A percentile compares a stretch with the other conserved stretches of the same genome.
These are phyloP conservation scores for Podaxis sp. DNA, from an alignment of 768 basidiomycete species.

Conservation along the genomic window DNA sequence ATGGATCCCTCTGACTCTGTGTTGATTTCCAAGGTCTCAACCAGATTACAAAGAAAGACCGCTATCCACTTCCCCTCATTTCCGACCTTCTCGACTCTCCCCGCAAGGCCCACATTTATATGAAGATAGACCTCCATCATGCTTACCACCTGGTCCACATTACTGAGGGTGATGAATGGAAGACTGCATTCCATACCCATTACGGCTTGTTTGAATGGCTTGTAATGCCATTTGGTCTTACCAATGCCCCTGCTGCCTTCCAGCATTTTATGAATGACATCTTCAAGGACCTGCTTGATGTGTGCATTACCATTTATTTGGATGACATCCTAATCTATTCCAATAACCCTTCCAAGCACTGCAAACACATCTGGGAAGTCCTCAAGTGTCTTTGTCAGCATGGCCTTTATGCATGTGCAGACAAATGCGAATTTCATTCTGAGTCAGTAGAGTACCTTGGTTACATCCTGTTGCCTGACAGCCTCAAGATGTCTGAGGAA, in stretches of 20 bases:
- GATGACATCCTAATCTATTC: constrained; percentile 10
- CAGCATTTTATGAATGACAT: constrained; percentile 38
- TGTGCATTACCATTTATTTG: constrained; percentile 34
- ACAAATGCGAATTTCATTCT: too few relatives aligned
- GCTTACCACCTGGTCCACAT: constrained; percentile 35
- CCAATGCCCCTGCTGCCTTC: constrained; percentile 36
- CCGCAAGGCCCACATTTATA: constrained; percentile 23
- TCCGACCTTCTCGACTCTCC: background rate
- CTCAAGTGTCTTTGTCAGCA: too few relatives aligned
- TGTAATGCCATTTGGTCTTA: background rate
- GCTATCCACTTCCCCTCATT: background rate
- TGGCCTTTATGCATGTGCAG: too few relatives aligned
- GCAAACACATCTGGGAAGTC: too few relatives aligned
- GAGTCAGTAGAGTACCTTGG: too few relatives aligned
- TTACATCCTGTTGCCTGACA: too few relatives aligned
- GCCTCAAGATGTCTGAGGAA: too few relatives aligned
- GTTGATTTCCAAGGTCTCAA: constrained; percentile 10
- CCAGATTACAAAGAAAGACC: constrained; percentile 12
- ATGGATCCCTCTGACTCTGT: background rate
- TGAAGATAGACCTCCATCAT: constrained; percentile 32
- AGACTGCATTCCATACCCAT: constrained; percentile 36
- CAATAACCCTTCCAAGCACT: too few relatives aligned
- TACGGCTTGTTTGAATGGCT: constrained; percentile 17
- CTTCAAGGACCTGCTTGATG: constrained; percentile 28
- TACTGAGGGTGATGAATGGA: constrained; percentile 35